phyloP scores from a whole-genome alignment of 2,329 filamentous ascomycete species.

The Colletotrichum plurivorum region DNA sequence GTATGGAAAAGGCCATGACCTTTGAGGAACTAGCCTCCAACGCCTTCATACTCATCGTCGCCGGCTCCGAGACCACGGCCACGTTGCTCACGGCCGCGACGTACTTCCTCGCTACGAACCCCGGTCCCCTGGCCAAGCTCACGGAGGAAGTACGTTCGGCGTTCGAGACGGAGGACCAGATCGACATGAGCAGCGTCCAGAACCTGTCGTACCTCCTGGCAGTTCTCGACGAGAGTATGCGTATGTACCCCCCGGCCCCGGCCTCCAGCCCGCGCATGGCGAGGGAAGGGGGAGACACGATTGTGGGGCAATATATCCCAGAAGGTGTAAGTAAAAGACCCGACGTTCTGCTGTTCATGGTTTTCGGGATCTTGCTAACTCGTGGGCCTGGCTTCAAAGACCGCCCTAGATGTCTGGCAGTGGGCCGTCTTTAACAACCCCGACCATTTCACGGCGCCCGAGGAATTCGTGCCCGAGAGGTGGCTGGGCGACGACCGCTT shows the following conservation, averaged over 20 bases:
- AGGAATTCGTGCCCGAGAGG: conserved; percentile 58
- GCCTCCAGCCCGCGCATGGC: conserved; percentile 45
- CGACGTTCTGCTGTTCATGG: too few species aligned
- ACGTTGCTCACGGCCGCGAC: conserved; percentile 45
- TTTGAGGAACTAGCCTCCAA: conserved; percentile 34
- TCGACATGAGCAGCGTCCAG: conserved; percentile 48
- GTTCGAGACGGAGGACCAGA: conserved; percentile 52
- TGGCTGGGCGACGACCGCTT: conserved; percentile 47
- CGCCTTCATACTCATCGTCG: conserved; percentile 44
- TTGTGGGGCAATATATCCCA: conserved; percentile 49
- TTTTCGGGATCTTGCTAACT: background rate
- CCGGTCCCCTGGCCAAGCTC: conserved; percentile 47
- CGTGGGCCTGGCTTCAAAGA: conserved; percentile 48
- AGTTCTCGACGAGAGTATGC: conserved; percentile 56
- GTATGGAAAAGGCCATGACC: background rate
- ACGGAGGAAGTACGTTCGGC: conserved; percentile 53
- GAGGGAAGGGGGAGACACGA: conserved; percentile 47
- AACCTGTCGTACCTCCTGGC: conserved; percentile 55
- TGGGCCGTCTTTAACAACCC: conserved; percentile 59
- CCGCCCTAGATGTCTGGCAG: conserved; percentile 58
- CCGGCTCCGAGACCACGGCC: conserved; percentile 52
- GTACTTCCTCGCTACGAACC: conserved; percentile 48
- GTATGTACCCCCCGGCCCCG: conserved; percentile 53
- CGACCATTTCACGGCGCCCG: conserved; percentile 59
- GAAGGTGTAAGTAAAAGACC: conserved; percentile 43